Evolutionary conservation across 2,329 filamentous ascomycete genomes (phyloP), one percentile per base, ranked within the genome.

Genomic region (Zymoseptoria ardabiliae): DNA sequence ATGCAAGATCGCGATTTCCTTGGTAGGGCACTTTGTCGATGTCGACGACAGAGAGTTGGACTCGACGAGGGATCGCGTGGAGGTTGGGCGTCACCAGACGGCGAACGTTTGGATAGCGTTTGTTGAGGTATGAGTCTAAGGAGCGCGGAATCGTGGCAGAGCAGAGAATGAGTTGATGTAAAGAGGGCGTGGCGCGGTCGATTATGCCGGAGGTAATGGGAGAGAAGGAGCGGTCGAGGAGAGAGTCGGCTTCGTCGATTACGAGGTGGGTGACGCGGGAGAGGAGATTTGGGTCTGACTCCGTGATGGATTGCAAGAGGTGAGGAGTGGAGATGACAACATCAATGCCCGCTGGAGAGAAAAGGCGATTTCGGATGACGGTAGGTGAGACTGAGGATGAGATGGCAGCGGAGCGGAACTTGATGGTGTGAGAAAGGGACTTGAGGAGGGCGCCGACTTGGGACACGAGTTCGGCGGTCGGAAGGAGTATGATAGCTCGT

Each of bases 41-140:
- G 70, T 99, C 92, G 25, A 99, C 85, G 41, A 97, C 91, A 59
- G 91, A 91, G 4, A 99, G 85, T 73, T 97, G 93, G 0, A 99
- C 92, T 66, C 94, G 87, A 50, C 94, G 87, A 2, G 94, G 94
- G 66, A 99, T 96, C 60, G 94, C 91, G 75, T 99, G 94, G 0
- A 99, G 82, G 70, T 97, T 97, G 0, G 94, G 94, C 0, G 94
- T 99, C 1, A 93, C 93, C 63, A 99, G 86, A 61, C 94, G 88
- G 52, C 81, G 79, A 76, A 96, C 91, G 66, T 89, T 81, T 0
- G 94, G 93, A 73, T 92, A 97, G 63, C 87, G 86, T 62, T 85
- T 84, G 56, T 85, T 84, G n/a, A 99, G 82, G 73, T 89, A 91
- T 65, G 84, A 87, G 77, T 99, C 94, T 19, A 99, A 83, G 66